phyloP scores from a whole-genome alignment of 495 filamentous ascomycete genomes.

The Penicillium salamii region DNA sequence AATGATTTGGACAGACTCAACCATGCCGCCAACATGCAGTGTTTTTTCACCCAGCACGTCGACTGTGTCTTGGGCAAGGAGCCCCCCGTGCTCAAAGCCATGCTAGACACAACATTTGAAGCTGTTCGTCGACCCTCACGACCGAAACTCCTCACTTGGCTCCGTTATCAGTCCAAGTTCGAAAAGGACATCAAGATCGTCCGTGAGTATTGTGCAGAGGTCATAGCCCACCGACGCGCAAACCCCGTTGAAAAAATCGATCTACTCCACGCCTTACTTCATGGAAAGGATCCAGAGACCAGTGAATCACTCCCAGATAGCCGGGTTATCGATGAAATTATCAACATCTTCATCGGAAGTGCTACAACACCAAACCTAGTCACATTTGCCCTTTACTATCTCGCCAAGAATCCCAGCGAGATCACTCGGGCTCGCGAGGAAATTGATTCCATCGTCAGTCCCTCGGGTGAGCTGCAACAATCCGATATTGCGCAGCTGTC shows the following conservation, averaged over 20 bases:
- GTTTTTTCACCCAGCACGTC: conserved; percentile 48
- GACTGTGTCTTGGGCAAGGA: conserved; percentile 27
- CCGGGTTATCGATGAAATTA: conserved; percentile 66
- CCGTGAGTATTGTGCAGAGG: conserved; percentile 54
- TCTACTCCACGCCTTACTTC: conserved; percentile 66
- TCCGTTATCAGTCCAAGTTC: conserved; percentile 47
- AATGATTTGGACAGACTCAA: conserved; percentile 73
- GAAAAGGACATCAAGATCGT: conserved; percentile 54
- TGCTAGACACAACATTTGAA: conserved; percentile 42
- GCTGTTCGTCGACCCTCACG: conserved; percentile 39
- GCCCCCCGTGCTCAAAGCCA: conserved; percentile 33
- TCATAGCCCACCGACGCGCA: conserved; percentile 54
- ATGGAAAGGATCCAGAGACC: conserved; percentile 63
- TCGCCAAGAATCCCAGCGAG: conserved; percentile 36
- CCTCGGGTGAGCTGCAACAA: conserved; percentile 28
- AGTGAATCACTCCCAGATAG: conserved; percentile 58
- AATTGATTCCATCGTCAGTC: conserved; percentile 38
- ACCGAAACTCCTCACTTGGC: conserved; percentile 38
- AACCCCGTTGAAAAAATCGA: conserved; percentile 55
- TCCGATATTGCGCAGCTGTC: conserved; percentile 63
- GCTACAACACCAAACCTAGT: conserved; percentile 45
- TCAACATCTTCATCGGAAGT: conserved; percentile 48
- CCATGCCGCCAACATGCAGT: conserved; percentile 67
- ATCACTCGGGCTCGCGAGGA: conserved; percentile 39
- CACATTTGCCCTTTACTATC: conserved; percentile 44